A percentile compares a stretch with the other conserved stretches of the same genome.
phyloP scores from a whole-genome alignment of 1,284 basidiomycete genomes.

The Malassezia nana region DNA sequence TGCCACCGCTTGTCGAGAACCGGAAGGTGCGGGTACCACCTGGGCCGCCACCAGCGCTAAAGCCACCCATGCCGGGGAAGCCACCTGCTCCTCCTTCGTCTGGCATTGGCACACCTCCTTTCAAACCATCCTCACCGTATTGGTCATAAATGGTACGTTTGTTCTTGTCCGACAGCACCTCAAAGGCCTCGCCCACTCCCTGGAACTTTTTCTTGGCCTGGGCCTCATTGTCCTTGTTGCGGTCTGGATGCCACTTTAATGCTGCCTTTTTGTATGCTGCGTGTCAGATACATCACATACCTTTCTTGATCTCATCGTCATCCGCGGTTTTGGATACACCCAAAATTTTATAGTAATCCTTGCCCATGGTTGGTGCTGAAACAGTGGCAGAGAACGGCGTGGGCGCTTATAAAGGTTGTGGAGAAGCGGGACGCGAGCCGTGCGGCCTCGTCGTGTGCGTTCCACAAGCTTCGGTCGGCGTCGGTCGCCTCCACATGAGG shows the following conservation, averaged over 20 bases:
- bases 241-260: constrained; percentile 83
- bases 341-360: constrained; percentile 47
- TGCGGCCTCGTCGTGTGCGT: constrained; percentile 5
- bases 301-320: constrained; percentile 45
- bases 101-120: constrained; percentile 51
- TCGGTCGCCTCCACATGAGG: constrained; percentile 2
- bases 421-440: not conserved
- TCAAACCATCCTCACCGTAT: constrained; percentile 89
- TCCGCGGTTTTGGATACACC: constrained; percentile 40
- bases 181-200: constrained; percentile 91
- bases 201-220: constrained; percentile 79
- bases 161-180: constrained; percentile 85
- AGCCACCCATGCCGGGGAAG: constrained; percentile 24
- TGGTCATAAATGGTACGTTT: constrained; percentile 90
- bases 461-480: constrained; percentile 15
- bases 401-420: constrained; percentile 1
- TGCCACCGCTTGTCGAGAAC: constrained; percentile 19
- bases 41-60: constrained; percentile 21
- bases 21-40: constrained; percentile 29
- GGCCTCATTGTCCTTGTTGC: constrained; percentile 68
- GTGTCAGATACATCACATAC: not conserved
- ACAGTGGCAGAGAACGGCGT: not conserved
- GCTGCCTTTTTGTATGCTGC: constrained; percentile 51
- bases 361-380: constrained; percentile 29
- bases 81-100: constrained; percentile 43